Evolutionary conservation across 345 rosid species (phyloP).

Genomic region (Gossypium rotundifolium): DNA sequence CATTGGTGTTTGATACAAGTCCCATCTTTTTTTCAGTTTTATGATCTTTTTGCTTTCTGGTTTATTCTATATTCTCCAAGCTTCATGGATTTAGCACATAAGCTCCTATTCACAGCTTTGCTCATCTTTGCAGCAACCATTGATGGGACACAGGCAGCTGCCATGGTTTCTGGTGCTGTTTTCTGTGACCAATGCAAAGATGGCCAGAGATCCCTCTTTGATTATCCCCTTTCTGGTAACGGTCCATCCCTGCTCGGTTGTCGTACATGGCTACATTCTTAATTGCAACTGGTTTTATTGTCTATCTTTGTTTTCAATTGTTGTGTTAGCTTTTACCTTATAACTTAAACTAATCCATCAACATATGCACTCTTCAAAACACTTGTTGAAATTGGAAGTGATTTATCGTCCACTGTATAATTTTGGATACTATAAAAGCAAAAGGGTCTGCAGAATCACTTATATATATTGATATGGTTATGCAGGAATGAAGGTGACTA

Average conservation of each 20-base stretch:
- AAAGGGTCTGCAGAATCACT: not conserved
- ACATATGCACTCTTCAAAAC: no score
- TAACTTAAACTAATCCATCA: not conserved
- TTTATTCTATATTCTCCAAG: not conserved
- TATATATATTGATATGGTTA: not conserved
- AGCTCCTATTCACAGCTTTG: slow-evolving; percentile 32
- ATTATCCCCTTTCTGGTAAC: slow-evolving; percentile 66
- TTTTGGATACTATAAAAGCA: not conserved
- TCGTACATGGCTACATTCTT: not conserved
- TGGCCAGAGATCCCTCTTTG: slow-evolving; percentile 64
- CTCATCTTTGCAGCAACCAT: slow-evolving; percentile 44
- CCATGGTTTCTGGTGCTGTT: slow-evolving; percentile 64
- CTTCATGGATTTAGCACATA: slow-evolving; percentile 38
- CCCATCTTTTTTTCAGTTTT: not conserved
- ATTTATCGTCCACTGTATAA: not conserved
- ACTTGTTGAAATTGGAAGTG: no score
- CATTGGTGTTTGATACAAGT: not conserved
- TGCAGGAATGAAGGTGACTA: slow-evolving; percentile 57
- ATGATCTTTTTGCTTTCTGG: not conserved
- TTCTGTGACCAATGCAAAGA: slow-evolving; percentile 94
- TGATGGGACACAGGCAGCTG: slow-evolving; percentile 44
- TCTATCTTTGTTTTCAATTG: not conserved
- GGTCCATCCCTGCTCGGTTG: not conserved
- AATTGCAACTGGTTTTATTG: not conserved
- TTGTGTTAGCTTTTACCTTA: not conserved